These are phyloP conservation scores for Puccinellia tenuiflora DNA, from an alignment of 176 grass and related monocot genomes.

Conservation along the genomic window DNA sequence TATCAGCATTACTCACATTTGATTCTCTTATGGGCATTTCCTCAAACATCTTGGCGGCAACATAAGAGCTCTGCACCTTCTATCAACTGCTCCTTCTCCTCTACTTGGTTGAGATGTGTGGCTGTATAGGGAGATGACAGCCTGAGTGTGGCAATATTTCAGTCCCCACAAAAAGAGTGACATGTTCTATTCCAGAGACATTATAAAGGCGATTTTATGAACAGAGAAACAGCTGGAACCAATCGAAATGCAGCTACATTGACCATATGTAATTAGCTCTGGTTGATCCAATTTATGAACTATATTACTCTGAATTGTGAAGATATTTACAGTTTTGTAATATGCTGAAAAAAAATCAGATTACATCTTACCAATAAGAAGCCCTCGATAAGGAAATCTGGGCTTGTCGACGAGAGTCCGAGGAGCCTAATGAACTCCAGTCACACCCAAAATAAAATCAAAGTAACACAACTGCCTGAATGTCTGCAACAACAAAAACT, in stretches of 20 bases:
- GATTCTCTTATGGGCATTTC: too few species aligned
- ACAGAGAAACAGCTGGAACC: not conserved
- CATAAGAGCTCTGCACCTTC: too few species aligned
- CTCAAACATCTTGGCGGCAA: too few species aligned
- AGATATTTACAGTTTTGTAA: not conserved
- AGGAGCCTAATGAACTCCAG: conserved; percentile 68
- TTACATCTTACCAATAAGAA: conserved; percentile 71
- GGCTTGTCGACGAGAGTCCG: conserved; percentile 74
- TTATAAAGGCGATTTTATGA: too few species aligned
- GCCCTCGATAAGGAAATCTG: conserved; percentile 82
- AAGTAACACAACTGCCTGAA: conserved; percentile 91
- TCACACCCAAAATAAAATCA: conserved; percentile 55
- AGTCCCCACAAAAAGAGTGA: not conserved
- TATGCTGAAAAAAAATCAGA: not conserved
- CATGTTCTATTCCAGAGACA: not conserved
- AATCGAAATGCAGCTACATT: not conserved
- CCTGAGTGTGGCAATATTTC: too few species aligned
- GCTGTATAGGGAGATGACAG: too few species aligned
- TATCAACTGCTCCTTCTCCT: too few species aligned
- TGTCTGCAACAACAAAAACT: conserved; percentile 49
- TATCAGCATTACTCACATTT: too few species aligned
- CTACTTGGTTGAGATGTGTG: too few species aligned
- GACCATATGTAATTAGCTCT: not conserved
- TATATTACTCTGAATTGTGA: not conserved
- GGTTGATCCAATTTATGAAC: not conserved